Evolutionary conservation across 164 flowering plant genomes (phyloP).

Genomic region (Berberis vulgaris): DNA sequence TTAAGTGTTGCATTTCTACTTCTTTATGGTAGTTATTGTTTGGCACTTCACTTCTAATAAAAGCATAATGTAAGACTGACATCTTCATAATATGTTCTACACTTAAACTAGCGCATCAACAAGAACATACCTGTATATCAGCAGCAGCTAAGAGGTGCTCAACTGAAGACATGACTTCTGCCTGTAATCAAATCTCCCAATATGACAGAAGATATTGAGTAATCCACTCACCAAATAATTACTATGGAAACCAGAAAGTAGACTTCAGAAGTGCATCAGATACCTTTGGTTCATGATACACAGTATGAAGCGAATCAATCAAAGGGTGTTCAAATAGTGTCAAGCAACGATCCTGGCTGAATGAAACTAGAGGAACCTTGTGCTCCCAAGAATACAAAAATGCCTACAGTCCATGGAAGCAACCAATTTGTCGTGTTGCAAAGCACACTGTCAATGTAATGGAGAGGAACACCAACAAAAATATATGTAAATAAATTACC

Average conservation of each 20-base stretch:
- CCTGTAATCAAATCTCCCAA: conserved; percentile 34
- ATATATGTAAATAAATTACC: too few relatives aligned
- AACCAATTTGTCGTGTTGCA: not conserved
- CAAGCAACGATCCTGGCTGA: conserved; percentile 69
- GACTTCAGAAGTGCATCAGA: not conserved
- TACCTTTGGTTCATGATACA: conserved; percentile 91
- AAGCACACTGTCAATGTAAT: too few relatives aligned
- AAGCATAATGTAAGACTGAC: too few relatives aligned
- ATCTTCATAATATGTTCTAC: too few relatives aligned
- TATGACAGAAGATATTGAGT: conserved; percentile 1
- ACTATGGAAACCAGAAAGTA: not conserved
- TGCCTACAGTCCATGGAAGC: conserved; percentile 33
- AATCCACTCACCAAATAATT: not conserved
- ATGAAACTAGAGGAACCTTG: conserved; percentile 75
- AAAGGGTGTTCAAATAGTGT: conserved; percentile 76
- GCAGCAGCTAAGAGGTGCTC: conserved; percentile 60
- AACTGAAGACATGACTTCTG: conserved; percentile 72
- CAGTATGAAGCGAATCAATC: conserved; percentile 63
- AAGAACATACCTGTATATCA: conserved; percentile 64
- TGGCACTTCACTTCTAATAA: too few relatives aligned
- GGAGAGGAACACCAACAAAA: too few relatives aligned
- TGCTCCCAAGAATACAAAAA: conserved; percentile 68
- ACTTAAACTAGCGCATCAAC: not conserved
- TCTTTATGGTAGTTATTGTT: too few relatives aligned
- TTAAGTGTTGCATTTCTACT: too few relatives aligned